Conservation (phyloP, 257 asterid genomes). For the Penstemon eatonii region DNA sequence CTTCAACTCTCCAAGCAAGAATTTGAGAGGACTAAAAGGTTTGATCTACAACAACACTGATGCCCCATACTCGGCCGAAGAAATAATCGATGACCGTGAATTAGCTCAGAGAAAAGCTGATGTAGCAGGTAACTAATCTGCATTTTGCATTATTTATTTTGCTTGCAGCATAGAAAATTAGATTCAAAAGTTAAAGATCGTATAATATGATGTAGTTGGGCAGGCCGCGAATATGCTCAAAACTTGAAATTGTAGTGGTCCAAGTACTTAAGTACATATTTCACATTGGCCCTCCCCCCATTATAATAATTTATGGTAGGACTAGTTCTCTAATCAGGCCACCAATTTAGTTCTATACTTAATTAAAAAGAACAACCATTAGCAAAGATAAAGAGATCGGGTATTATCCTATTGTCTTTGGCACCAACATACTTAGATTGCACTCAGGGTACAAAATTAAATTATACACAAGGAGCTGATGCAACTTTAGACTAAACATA, state of each 20-base stretch:
- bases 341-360: conserved; percentile 19
- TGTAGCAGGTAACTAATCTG: conserved; percentile 56
- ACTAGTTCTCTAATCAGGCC: conserved; percentile 13
- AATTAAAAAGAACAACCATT: neutral
- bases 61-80: conserved; percentile 44
- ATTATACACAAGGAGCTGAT: neutral
- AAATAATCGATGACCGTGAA: conserved; percentile 64
- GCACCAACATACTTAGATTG: conserved; percentile 26
- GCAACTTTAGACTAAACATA: neutral
- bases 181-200: conserved; percentile 28
- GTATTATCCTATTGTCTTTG: conserved; percentile 24
- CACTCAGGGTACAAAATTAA: conserved; percentile 8
- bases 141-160: neutral
- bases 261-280: conserved; percentile 9
- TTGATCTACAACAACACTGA: conserved; percentile 41
- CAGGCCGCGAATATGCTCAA: conserved; percentile 27
- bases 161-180: neutral
- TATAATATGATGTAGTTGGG: conserved; percentile 43
- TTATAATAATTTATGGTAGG: conserved; percentile 22
- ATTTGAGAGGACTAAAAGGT: conserved; percentile 60
- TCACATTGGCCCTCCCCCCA: conserved; percentile 26
- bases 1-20: conserved; percentile 67
- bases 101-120: conserved; percentile 89
- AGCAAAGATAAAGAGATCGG: conserved; percentile 7
- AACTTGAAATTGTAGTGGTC: conserved; percentile 14